Conservation (phyloP, 371 early-diverging fungal genomes). For the Parasitella parasitica region DNA sequence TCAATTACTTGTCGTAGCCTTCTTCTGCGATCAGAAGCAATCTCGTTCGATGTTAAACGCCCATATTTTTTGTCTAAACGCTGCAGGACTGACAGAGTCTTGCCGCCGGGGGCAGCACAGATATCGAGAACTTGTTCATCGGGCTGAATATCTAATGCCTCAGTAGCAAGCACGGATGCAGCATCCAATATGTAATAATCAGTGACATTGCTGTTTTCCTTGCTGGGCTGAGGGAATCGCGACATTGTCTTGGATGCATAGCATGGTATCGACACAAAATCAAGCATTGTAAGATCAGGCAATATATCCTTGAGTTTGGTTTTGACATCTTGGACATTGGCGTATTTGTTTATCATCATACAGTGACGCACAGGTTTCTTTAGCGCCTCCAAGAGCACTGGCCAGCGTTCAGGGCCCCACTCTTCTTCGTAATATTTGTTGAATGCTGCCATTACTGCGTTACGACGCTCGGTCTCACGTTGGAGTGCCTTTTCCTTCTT, state of each 20-base stretch:
- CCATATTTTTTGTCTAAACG: constrained; percentile 42
- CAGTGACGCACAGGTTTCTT: constrained; percentile 46
- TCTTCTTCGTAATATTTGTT: constrained; percentile 44
- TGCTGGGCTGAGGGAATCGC: constrained; percentile 44
- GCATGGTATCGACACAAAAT: constrained; percentile 41
- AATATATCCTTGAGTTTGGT: constrained; percentile 22
- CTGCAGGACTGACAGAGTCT: constrained; percentile 57
- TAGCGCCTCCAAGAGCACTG: constrained; percentile 40
- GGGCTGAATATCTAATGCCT: constrained; percentile 60
- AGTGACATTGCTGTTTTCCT: constrained; percentile 32
- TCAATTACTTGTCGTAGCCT: constrained; percentile 57
- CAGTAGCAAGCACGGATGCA: constrained; percentile 63
- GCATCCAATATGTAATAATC: constrained; percentile 69
- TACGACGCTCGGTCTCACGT: constrained; percentile 32
- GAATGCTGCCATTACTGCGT: constrained; percentile 39
- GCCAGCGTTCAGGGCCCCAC: constrained; percentile 58
- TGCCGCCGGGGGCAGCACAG: constrained; percentile 81
- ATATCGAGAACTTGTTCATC: constrained; percentile 80
- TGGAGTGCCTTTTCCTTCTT: constrained; percentile 36
- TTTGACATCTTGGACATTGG: constrained; percentile 28
- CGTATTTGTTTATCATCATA: constrained; percentile 56
- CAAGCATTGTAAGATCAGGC: constrained; percentile 28
- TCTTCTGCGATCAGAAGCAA: constrained; percentile 53
- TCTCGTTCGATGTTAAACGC: constrained; percentile 57
- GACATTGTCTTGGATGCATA: constrained; percentile 27